Evolutionary conservation across 495 filamentous ascomycete species (phyloP).

Genomic region (Opeltia flavorubescens): DNA sequence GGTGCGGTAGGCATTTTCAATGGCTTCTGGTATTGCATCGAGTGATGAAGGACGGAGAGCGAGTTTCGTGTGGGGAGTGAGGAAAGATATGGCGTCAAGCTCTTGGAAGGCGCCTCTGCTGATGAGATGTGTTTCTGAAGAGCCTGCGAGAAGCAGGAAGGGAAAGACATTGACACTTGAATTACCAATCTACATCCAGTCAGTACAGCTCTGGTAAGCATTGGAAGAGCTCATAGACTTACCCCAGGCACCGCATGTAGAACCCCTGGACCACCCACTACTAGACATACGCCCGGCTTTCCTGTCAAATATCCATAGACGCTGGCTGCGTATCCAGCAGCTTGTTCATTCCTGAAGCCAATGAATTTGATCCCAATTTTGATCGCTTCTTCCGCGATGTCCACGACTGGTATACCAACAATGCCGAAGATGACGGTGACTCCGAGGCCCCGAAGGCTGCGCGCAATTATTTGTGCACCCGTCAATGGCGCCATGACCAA

Average conservation of each 20-base stretch:
- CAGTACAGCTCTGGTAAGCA: not conserved
- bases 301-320: conserved; percentile 54
- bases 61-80: conserved; percentile 46
- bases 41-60: conserved; percentile 34
- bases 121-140: conserved; percentile 37
- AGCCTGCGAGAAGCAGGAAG: conserved; percentile 43
- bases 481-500: conserved; percentile 24
- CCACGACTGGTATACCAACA: conserved; percentile 50
- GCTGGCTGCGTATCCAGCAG: conserved; percentile 47
- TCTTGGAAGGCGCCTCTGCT: conserved; percentile 50
- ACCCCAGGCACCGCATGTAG: conserved; percentile 49
- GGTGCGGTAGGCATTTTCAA: conserved; percentile 40
- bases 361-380: conserved; percentile 51
- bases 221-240: conserved; percentile 11
- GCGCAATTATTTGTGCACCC: conserved; percentile 46
- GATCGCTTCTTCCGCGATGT: conserved; percentile 50
- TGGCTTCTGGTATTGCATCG: conserved; percentile 34
- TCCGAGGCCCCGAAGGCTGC: conserved; percentile 37
- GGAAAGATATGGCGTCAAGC: conserved; percentile 41
- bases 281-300: conserved; percentile 45
- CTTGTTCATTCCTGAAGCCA: conserved; percentile 53
- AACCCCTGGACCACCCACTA: conserved; percentile 52
- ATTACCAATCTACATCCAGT: conserved; percentile 34
- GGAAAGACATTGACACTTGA: conserved; percentile 44
- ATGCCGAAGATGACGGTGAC: conserved; percentile 49